Evolutionary conservation across 2,329 filamentous ascomycete species (phyloP), one percentile per base, ranked within the genome.

Genomic region (Aspergillus sp.): DNA sequence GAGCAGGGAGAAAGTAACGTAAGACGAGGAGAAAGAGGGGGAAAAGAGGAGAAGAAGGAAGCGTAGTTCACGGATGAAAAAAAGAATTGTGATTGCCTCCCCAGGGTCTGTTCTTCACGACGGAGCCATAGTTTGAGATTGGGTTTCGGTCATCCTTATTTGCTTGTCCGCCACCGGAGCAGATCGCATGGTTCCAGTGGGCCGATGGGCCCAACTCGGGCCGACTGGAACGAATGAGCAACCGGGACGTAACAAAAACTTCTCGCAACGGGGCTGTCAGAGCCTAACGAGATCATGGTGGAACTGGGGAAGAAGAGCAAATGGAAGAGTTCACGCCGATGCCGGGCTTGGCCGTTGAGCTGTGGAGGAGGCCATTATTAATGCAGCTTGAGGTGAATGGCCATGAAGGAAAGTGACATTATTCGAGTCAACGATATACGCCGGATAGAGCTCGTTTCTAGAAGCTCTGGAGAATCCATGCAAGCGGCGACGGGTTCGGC

Each of bases 191-290:
- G 56, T 51, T 49, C 20, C 43, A 45, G 55, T 58, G 57, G 57
- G 52, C 44, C 58, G 33, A 45, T 43, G 40, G 42, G 45, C 32
- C 44, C 41, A 33, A 55, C 9, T 50, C 33, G 33, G 45, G 14
- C 20, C 17, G 46, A 17, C 13, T 17, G 49, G 52, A 48, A 48
- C 59, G 57, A 61, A 61, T 61, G 42, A 56, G 36, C 13, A 44
- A 20, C 16, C 35, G 55, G 45, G 54, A 60, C 56, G 59, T 61
- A 61, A 61, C 47, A 59, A 47, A 61, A 61, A 61, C 40, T 42
- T 6, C 45, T 26, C 17, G 30, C 32, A 53, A 33, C 22, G 35
- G 47, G 33, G 24, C 43, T 52, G 35, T 52, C 42, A 47, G 19
- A 43, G 24, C 17, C 50, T 19, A 49, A 44, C 32, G 41, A 42